Conservation (phyloP, 2,329 filamentous ascomycete genomes). For the Colletotrichum noveboracense region DNA sequence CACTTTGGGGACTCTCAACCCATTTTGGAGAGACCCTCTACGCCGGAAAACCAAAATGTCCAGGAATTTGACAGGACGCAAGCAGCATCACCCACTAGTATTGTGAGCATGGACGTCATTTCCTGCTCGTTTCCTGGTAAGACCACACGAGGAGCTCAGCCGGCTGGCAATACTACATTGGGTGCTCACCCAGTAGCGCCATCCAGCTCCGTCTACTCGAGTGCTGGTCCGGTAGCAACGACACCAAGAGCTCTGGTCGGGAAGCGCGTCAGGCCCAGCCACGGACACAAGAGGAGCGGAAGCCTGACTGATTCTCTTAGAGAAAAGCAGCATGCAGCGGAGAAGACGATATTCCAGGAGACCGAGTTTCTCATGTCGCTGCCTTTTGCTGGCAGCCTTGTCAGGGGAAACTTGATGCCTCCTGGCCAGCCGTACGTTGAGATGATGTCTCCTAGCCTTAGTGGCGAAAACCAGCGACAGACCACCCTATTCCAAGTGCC, state of each 20-base stretch:
- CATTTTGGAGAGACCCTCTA: slow-evolving; percentile 49
- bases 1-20: slow-evolving; percentile 52
- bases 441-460: slow-evolving; percentile 57
- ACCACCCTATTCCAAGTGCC: slow-evolving; percentile 58
- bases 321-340: slow-evolving; percentile 59
- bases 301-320: slow-evolving; percentile 87
- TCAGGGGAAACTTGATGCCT: slow-evolving; percentile 84
- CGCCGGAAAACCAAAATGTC: slow-evolving; percentile 44
- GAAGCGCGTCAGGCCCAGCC: slow-evolving; percentile 62
- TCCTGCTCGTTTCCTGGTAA: slow-evolving; percentile 70
- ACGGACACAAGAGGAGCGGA: slow-evolving; percentile 80
- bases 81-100: slow-evolving; percentile 59
- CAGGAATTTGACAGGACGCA: slow-evolving; percentile 38
- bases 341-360: slow-evolving; percentile 55
- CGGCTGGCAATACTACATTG: slow-evolving; percentile 44
- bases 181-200: slow-evolving; percentile 61
- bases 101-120: slow-evolving; percentile 64
- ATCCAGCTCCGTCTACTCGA: slow-evolving; percentile 52
- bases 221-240: slow-evolving; percentile 56
- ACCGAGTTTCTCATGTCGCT: slow-evolving; percentile 65
- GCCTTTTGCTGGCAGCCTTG: slow-evolving; percentile 81
- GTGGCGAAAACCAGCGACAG: slow-evolving; percentile 50
- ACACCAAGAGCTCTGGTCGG: slow-evolving; percentile 64
- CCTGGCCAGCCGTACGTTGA: slow-evolving; percentile 84
- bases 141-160: slow-evolving; percentile 39